phyloP scores from a whole-genome alignment of 2,329 filamentous ascomycete species.

The Paramyrothecium roridum region DNA sequence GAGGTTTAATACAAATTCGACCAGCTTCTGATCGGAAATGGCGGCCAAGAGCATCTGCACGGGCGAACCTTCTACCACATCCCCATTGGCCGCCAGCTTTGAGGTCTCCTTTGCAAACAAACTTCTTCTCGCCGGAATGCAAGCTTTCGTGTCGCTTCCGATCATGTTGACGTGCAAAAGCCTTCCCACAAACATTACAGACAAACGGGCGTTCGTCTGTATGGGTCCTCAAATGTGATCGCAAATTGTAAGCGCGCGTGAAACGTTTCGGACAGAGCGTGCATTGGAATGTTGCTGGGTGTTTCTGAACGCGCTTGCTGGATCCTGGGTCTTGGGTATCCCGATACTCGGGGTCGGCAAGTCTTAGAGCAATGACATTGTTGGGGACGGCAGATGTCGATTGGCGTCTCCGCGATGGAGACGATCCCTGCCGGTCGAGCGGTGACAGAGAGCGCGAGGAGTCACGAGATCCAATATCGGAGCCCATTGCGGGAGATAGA shows the following conservation, averaged over 20 bases:
- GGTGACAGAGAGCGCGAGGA: slow-evolving; percentile 57
- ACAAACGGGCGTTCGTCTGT: slow-evolving; percentile 97
- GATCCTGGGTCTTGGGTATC: slow-evolving; percentile 58
- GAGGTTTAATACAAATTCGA: slow-evolving; percentile 92
- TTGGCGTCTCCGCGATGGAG: slow-evolving; percentile 44
- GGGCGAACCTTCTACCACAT: slow-evolving; percentile 87
- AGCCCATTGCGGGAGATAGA: slow-evolving; percentile 49
- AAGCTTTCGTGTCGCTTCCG: slow-evolving; percentile 95
- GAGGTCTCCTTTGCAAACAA: slow-evolving; percentile 90
- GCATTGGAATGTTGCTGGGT: slow-evolving; percentile 96
- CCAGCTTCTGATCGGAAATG: slow-evolving; percentile 97
- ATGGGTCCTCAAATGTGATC: slow-evolving; percentile 92
- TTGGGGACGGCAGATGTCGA: slow-evolving; percentile 62
- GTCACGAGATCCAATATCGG: slow-evolving; percentile 41
- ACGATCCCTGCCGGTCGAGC: slow-evolving; percentile 47
- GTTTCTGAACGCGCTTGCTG: slow-evolving; percentile 88
- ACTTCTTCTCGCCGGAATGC: slow-evolving; percentile 97
- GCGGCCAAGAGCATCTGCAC: slow-evolving; percentile 88
- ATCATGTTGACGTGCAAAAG: slow-evolving; percentile 95
- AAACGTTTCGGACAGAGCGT: slow-evolving; percentile 91
- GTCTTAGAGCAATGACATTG: slow-evolving; percentile 75
- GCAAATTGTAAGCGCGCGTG: slow-evolving; percentile 92
- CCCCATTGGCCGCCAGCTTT: slow-evolving; percentile 85
- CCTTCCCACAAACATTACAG: slow-evolving; percentile 94
- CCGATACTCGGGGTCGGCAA: slow-evolving; percentile 85